Percentiles rank a stretch among this genome's conserved stretches.
phyloP scores from a whole-genome alignment of 1,284 basidiomycete species.

The Chalciporus sp. region DNA sequence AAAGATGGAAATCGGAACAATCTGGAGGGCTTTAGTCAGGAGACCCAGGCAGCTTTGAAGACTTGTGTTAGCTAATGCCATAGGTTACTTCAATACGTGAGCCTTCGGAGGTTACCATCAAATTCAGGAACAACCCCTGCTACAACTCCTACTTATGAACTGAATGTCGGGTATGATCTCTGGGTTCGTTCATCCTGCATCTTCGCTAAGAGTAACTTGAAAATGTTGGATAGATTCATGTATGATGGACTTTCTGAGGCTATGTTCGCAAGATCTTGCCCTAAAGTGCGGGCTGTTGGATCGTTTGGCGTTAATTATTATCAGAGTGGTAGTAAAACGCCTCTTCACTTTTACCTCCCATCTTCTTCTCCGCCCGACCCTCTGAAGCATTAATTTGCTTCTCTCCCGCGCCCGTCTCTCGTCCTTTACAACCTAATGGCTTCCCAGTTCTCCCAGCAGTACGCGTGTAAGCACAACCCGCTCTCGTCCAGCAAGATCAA shows the following conservation, averaged over 20 bases:
- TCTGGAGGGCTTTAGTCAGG: too few species aligned
- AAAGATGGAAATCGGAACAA: too few species aligned
- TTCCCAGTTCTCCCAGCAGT: conserved; percentile 71
- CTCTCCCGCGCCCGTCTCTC: conserved; percentile 41
- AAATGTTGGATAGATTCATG: too few species aligned
- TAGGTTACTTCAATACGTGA: too few species aligned
- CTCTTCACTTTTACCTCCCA: conserved; percentile 11
- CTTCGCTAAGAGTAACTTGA: too few species aligned
- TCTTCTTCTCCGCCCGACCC: conserved; percentile 18
- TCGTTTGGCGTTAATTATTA: not conserved
- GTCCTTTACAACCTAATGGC: conserved; percentile 50
- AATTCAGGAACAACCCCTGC: too few species aligned
- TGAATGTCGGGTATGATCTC: too few species aligned
- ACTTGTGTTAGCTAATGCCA: too few species aligned
- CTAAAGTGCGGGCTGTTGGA: not conserved
- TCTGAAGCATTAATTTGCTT: conserved; percentile 84
- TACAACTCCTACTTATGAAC: too few species aligned
- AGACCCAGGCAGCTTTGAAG: too few species aligned
- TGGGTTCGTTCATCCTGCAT: too few species aligned
- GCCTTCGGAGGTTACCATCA: too few species aligned
- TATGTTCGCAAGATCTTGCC: not conserved
- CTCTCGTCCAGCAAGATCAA: conserved; percentile 9
- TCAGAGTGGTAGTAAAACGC: not conserved
- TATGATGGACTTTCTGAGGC: not conserved
- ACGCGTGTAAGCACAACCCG: conserved; percentile 63